These are phyloP conservation scores for Diospyros kaki DNA, from an alignment of 148 eudicot genomes.

Conservation along the genomic window DNA sequence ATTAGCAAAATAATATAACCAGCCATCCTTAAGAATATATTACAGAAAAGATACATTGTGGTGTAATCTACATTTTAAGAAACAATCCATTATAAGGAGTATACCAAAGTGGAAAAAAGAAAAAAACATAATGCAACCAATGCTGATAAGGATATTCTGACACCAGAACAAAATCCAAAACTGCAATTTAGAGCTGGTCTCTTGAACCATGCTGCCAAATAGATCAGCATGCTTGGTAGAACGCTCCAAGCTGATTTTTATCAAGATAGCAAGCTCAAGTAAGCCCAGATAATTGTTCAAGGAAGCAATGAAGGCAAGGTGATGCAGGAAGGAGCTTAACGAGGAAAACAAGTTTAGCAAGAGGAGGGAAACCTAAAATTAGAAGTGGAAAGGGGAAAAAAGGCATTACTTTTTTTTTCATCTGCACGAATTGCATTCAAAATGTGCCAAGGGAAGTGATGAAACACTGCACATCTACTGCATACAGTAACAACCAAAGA, in stretches of 20 bases:
- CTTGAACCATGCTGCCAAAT: not conserved
- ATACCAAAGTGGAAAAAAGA: not conserved
- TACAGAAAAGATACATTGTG: not conserved
- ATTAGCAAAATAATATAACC: no score
- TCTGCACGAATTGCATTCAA: no score
- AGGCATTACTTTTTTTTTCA: no score
- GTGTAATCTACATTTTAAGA: not conserved
- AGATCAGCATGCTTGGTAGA: not conserved
- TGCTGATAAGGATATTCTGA: not conserved
- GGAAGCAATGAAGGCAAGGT: not conserved
- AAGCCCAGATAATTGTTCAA: not conserved
- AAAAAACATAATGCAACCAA: not conserved
- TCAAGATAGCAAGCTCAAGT: not conserved
- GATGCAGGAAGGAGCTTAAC: not conserved
- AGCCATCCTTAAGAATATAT: not conserved
- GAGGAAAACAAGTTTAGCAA: not conserved
- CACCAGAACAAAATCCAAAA: not conserved
- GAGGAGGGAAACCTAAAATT: not conserved
- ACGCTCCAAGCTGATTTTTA: not conserved
- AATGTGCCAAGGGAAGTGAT: no score
- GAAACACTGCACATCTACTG: no score
- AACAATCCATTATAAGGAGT: not conserved
- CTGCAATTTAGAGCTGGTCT: not conserved
- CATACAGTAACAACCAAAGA: no score
- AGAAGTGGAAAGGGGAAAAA: not conserved